Evolutionary conservation across 495 filamentous ascomycete genomes (phyloP).

Genomic region (Xanthoparmelia taractica): DNA sequence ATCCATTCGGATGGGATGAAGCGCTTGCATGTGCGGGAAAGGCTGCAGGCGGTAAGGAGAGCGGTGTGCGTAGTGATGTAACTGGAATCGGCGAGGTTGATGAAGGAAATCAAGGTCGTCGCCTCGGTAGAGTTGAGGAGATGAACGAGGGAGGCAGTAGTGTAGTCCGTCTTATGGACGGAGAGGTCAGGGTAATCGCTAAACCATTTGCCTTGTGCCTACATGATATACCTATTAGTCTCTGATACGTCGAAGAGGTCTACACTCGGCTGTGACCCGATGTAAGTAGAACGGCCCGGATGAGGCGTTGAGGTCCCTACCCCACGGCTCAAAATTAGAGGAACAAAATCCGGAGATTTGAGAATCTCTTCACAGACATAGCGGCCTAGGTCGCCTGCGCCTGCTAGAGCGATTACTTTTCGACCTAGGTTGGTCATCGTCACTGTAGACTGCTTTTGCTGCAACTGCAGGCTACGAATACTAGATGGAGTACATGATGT

Average conservation of each 20-base stretch:
- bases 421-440: too few relatives aligned
- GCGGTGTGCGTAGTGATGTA: slow-evolving; percentile 14
- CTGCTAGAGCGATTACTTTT: background rate
- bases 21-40: slow-evolving; percentile 22
- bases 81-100: slow-evolving; percentile 41
- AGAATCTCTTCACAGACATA: background rate
- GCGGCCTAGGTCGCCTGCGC: background rate
- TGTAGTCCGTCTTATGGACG: background rate
- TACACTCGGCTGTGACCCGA: too few relatives aligned
- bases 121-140: slow-evolving; percentile 12
- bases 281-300: too few relatives aligned
- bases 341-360: too few relatives aligned
- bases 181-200: too few relatives aligned
- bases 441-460: background rate
- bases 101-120: slow-evolving; percentile 4
- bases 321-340: too few relatives aligned
- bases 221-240: too few relatives aligned
- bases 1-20: slow-evolving; percentile 29
- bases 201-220: too few relatives aligned
- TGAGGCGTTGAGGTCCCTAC: too few relatives aligned
- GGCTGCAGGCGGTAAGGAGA: slow-evolving; percentile 23
- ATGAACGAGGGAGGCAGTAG: background rate
- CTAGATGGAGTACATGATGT: background rate
- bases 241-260: too few relatives aligned
- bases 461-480: background rate